Evolutionary conservation across 768 basidiomycete genomes (phyloP).

Genomic region (Galerina marginata): DNA sequence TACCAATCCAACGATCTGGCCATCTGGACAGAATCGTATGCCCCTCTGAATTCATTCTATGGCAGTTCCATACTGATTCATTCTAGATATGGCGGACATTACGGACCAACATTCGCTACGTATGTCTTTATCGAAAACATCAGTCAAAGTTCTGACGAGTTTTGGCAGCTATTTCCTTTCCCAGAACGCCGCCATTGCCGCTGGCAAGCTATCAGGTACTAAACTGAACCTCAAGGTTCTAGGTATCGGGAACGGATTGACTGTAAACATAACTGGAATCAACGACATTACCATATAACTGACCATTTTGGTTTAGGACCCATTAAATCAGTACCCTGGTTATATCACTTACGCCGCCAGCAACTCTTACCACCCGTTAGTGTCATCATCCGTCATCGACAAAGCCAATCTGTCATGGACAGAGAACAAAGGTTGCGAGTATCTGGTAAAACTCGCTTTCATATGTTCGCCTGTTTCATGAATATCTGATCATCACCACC

Average conservation of each 20-base stretch:
- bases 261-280: conserved; percentile 40
- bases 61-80: background rate
- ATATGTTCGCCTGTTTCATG: background rate
- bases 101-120: conserved; percentile 69
- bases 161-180: conserved; percentile 54
- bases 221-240: conserved; percentile 62
- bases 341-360: conserved; percentile 59
- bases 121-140: conserved; percentile 23
- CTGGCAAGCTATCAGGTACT: conserved; percentile 48
- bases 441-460: conserved; percentile 37
- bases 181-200: conserved; percentile 61
- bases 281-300: background rate
- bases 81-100: conserved; percentile 70
- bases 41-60: conserved; percentile 1
- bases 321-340: conserved; percentile 55
- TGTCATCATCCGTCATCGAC: conserved; percentile 44
- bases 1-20: conserved; percentile 52
- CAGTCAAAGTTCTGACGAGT: background rate
- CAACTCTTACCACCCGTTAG: conserved; percentile 63
- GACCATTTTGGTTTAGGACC: conserved; percentile 17
- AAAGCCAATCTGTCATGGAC: conserved; percentile 50
- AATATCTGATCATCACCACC: background rate
- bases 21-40: conserved; percentile 68
- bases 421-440: conserved; percentile 51
- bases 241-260: conserved; percentile 66